These are phyloP conservation scores for Podospora pseudocomata DNA, from an alignment of 495 filamentous ascomycete genomes.

Conservation along the genomic window DNA sequence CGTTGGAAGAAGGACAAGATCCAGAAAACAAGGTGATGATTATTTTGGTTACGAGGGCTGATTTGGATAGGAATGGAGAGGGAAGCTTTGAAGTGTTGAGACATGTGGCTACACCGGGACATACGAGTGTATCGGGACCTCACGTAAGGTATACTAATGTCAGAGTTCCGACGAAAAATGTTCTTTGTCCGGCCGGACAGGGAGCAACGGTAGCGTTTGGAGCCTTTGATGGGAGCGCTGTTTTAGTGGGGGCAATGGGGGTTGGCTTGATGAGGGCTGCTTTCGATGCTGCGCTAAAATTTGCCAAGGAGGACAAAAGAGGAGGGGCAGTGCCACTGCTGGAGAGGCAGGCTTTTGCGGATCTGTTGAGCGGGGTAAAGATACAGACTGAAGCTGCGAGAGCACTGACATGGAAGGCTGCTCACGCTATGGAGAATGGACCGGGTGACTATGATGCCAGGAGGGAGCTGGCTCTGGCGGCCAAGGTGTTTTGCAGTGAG, in stretches of 20 bases:
- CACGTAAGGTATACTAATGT: conserved; percentile 48
- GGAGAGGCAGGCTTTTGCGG: conserved; percentile 48
- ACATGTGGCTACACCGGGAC: conserved; percentile 43
- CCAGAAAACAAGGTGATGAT: conserved; percentile 45
- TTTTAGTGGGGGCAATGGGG: conserved; percentile 52
- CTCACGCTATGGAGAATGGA: conserved; percentile 39
- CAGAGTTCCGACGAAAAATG: conserved; percentile 44
- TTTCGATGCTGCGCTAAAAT: conserved; percentile 50
- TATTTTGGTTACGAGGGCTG: conserved; percentile 45
- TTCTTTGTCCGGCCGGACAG: conserved; percentile 43
- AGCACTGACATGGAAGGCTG: conserved; percentile 51
- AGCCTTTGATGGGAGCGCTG: conserved; percentile 45
- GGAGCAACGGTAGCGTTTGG: conserved; percentile 37
- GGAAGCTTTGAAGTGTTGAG: conserved; percentile 42
- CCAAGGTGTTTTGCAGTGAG: conserved; percentile 53
- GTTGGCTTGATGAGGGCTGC: conserved; percentile 52
- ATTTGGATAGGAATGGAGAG: conserved; percentile 39
- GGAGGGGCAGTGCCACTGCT: conserved; percentile 44
- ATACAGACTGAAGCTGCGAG: conserved; percentile 52
- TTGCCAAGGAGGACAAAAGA: conserved; percentile 43
- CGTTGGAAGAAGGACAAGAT: conserved; percentile 21
- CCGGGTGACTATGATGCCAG: conserved; percentile 39
- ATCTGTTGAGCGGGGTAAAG: conserved; percentile 51
- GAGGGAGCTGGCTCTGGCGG: conserved; percentile 46
- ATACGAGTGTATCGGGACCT: conserved; percentile 45